Percentiles rank a stretch among this genome's conserved stretches.
These are phyloP conservation scores for Aspergillus hancockii DNA, from an alignment of 495 filamentous ascomycete species.

Conservation along the genomic window DNA sequence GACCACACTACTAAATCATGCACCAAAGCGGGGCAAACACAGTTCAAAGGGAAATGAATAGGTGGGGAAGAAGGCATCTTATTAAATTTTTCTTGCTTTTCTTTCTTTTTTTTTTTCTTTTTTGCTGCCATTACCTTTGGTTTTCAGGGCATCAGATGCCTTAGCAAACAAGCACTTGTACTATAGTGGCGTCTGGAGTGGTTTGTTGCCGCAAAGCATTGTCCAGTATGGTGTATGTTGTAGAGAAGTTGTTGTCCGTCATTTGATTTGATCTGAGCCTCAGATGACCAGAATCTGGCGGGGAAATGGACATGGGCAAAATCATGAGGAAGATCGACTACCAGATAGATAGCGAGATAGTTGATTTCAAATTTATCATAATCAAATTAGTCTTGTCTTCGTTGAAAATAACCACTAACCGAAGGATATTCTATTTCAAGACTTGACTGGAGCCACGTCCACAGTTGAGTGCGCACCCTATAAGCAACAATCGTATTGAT, in stretches of 20 bases:
- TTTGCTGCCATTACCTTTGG: background rate
- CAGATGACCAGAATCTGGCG: background rate
- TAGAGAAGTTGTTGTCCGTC: background rate
- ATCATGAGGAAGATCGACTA: background rate
- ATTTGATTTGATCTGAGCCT: background rate
- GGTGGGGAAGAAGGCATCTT: background rate
- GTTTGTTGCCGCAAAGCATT: background rate
- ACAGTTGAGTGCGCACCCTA: background rate
- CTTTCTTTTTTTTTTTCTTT: constrained; percentile 2
- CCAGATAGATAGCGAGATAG: too few species aligned
- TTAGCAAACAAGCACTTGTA: background rate
- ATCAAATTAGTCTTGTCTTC: background rate
- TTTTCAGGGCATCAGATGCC: background rate
- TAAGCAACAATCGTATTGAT: background rate
- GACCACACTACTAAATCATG: constrained; percentile 2
- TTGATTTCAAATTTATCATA: background rate
- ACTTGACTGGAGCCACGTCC: background rate
- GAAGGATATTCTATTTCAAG: background rate
- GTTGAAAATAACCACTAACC: background rate
- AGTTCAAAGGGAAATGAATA: constrained; percentile 1
- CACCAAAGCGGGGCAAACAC: constrained; percentile 10
- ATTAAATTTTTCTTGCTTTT: constrained; percentile 1
- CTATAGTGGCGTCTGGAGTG: background rate
- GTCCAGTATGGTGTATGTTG: background rate
- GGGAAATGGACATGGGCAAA: background rate